These are phyloP conservation scores for Chloroidium sp. DNA, from an alignment of 163 green algal genomes.

Conservation along the genomic window DNA sequence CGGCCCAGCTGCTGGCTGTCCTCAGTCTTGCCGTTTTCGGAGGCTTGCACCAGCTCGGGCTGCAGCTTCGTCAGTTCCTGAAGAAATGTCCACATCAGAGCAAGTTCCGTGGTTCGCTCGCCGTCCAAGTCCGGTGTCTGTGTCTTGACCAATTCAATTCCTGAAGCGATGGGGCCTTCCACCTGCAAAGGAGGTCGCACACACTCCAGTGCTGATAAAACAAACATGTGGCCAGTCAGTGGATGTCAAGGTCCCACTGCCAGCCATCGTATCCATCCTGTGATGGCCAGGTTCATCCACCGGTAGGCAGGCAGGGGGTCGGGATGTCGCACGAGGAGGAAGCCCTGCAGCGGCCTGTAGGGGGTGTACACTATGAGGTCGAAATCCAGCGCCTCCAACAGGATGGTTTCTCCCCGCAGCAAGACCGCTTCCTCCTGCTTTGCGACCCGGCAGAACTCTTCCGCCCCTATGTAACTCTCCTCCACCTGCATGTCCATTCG, in stretches of 20 bases:
- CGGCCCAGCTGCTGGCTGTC: slow-evolving; percentile 7
- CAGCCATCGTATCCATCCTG: not conserved
- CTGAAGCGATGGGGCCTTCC: not conserved
- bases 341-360: slow-evolving; percentile 37
- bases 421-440: slow-evolving; percentile 24
- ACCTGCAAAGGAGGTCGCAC: not conserved
- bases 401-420: slow-evolving; percentile 44
- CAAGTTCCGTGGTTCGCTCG: too few relatives aligned
- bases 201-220: not conserved
- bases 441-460: slow-evolving; percentile 39
- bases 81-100: too few relatives aligned
- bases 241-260: not conserved
- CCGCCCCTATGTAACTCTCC: slow-evolving; percentile 60
- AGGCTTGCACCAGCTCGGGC: too few relatives aligned
- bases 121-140: not conserved
- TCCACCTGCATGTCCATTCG: slow-evolving; percentile 32
- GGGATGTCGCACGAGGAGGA: slow-evolving; percentile 20
- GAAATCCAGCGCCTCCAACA: slow-evolving; percentile 66
- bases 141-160: not conserved
- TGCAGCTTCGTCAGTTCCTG: too few relatives aligned
- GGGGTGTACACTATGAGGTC: slow-evolving; percentile 68
- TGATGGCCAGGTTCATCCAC: not conserved
- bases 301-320: not conserved
- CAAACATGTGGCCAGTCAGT: not conserved
- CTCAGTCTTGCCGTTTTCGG: too few relatives aligned